phyloP scores from a whole-genome alignment of 306 rosid species.

The Quercus glauca region DNA sequence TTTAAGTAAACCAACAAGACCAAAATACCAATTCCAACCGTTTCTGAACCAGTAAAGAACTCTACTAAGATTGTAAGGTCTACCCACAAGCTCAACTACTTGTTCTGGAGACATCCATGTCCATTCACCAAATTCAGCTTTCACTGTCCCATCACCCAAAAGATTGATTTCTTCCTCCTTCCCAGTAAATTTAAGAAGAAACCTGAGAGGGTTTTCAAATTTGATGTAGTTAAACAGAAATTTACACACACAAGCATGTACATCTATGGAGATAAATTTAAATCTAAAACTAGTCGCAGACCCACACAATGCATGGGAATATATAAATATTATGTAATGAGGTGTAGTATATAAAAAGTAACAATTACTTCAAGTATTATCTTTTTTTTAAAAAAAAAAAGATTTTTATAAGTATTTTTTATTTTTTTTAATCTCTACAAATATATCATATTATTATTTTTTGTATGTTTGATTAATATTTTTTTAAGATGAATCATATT shows the following conservation, averaged over 20 bases:
- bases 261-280: no score
- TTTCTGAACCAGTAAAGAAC: slow-evolving; percentile 6
- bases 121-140: slow-evolving; percentile 95
- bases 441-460: no score
- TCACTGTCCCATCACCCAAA: slow-evolving; percentile 90
- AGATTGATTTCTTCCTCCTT: slow-evolving; percentile 83
- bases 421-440: no score
- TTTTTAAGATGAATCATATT: no score
- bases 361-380: no score
- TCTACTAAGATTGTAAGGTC: neutral
- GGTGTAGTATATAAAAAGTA: no score
- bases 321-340: no score
- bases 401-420: no score
- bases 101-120: slow-evolving; percentile 74
- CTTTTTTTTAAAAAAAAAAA: no score
- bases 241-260: neutral
- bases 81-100: slow-evolving; percentile 60
- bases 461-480: no score
- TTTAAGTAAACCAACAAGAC: neutral
- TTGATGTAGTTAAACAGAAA: neutral
- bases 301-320: no score
- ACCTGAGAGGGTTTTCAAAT: slow-evolving; percentile 42
- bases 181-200: slow-evolving; percentile 74
- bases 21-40: neutral
- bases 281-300: no score